Evolutionary conservation across 2,329 filamentous ascomycete genomes (phyloP).

Genomic region (Neofusicoccum cordaticola): DNA sequence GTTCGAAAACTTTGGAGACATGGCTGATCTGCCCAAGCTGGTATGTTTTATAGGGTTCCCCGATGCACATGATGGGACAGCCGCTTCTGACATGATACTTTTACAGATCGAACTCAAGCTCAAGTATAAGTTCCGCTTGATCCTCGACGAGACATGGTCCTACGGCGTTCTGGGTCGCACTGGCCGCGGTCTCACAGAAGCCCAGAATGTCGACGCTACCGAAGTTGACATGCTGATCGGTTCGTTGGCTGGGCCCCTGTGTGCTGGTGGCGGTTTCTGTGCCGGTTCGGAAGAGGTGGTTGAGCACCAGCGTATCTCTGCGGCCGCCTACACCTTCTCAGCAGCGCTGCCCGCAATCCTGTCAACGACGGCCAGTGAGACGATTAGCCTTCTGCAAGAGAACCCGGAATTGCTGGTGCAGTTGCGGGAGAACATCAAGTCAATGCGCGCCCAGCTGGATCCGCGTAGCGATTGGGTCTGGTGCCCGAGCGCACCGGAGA

Average conservation of each 20-base stretch:
- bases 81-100: neutral
- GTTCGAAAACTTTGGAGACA: constrained; percentile 87
- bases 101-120: constrained; percentile 81
- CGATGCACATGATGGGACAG: neutral
- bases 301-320: constrained; percentile 91
- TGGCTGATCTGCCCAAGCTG: constrained; percentile 79
- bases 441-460: constrained; percentile 83
- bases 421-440: constrained; percentile 80
- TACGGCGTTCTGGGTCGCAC: constrained; percentile 92
- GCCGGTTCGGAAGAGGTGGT: constrained; percentile 88
- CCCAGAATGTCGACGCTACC: constrained; percentile 89
- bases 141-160: constrained; percentile 96
- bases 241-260: constrained; percentile 83
- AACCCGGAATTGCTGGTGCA: constrained; percentile 77
- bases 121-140: constrained; percentile 96
- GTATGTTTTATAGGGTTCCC: constrained; percentile 47
- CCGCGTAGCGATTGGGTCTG: constrained; percentile 90
- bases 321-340: constrained; percentile 91
- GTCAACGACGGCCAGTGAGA: constrained; percentile 93
- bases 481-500: constrained; percentile 77
- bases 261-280: constrained; percentile 93
- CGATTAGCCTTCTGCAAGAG: constrained; percentile 78
- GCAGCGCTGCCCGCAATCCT: constrained; percentile 90
- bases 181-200: constrained; percentile 88
- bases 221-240: constrained; percentile 98